These are phyloP conservation scores for Colletotrichum orbiculare DNA, from an alignment of 2,329 filamentous ascomycete genomes.

Conservation along the genomic window DNA sequence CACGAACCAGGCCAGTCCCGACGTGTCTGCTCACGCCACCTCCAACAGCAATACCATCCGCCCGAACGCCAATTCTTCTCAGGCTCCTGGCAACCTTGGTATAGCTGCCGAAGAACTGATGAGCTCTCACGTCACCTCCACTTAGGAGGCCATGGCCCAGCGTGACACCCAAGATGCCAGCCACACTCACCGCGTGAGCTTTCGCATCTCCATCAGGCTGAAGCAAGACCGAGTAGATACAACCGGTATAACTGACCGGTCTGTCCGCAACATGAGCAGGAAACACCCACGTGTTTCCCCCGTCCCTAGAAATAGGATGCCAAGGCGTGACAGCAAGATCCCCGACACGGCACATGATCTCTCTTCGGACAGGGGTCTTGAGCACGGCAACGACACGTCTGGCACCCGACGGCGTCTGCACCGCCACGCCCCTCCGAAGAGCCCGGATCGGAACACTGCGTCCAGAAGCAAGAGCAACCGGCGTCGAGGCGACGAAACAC, in stretches of 20 bases:
- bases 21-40: conserved; percentile 53
- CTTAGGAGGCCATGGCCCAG: conserved; percentile 65
- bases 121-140: conserved; percentile 56
- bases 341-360: conserved; percentile 58
- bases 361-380: conserved; percentile 55
- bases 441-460: conserved; percentile 52
- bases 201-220: conserved; percentile 54
- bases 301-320: conserved; percentile 63
- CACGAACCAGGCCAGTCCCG: conserved; percentile 52
- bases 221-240: conserved; percentile 68
- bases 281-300: conserved; percentile 56
- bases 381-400: conserved; percentile 63
- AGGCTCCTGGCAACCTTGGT: conserved; percentile 53
- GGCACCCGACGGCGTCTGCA: conserved; percentile 62
- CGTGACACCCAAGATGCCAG: conserved; percentile 64
- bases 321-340: conserved; percentile 66
- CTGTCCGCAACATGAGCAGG: conserved; percentile 51
- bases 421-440: conserved; percentile 57
- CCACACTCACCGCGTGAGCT: conserved; percentile 63
- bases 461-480: conserved; percentile 57
- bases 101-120: conserved; percentile 67
- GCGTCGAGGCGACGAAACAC: conserved; percentile 65
- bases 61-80: conserved; percentile 43
- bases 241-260: conserved; percentile 57
- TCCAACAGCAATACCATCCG: conserved; percentile 56